Base-by-base conservation (phyloP, 108 stramenopile species). In the Fragilaria crotonensis region DNA sequence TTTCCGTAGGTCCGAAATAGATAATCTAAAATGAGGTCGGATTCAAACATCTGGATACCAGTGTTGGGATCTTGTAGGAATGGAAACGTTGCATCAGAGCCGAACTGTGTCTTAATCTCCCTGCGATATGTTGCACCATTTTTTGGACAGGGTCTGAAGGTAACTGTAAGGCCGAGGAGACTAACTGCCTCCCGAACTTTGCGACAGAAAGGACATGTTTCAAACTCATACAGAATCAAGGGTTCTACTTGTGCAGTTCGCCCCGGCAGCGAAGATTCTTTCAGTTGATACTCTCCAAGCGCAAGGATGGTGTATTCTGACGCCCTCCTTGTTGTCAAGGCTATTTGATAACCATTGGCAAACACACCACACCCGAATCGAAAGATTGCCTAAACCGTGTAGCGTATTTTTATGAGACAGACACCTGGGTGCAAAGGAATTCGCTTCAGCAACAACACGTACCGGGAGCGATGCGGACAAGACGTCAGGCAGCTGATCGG, bases 151-250 rank as follows among this genome's bases (percentile, higher is more conserved):
- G 93, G 90, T 19, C 85, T 75, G 60, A 65, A 81, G 46, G 84
- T 79, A 19, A 85, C 79, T 1, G 85, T 82, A 20, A 97, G 68
- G 48, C 92, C 91, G 14, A 97, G 71, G 14, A 95, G 57, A 62
- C 78, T 84, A 56, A 88, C 60, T 22, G 75, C 78, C 72, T 97
- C 96, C n/a, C 94, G 71, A 25, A 97, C 94, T 31, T 87, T 79
- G 30, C 82, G 76, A 70, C 91, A 93, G 55, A 66, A 81, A 3
- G 96, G 93, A 48, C 80, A 92, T 1, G 81, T 71, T 47, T 95
- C 94, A 36, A 79, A 92, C 52, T 93, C 93, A 68, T 95, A 97
- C 9, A 97, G 41, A 18, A 95, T 81, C 20, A 97, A 59, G 22
- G 80, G 83, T 48, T 84, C 36, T 11, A 41, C 11, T 41, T 41